A percentile compares a stretch with the other conserved stretches of the same genome.
phyloP scores from a whole-genome alignment of 805 yeast species.

The Schwanniomyces sp. region DNA sequence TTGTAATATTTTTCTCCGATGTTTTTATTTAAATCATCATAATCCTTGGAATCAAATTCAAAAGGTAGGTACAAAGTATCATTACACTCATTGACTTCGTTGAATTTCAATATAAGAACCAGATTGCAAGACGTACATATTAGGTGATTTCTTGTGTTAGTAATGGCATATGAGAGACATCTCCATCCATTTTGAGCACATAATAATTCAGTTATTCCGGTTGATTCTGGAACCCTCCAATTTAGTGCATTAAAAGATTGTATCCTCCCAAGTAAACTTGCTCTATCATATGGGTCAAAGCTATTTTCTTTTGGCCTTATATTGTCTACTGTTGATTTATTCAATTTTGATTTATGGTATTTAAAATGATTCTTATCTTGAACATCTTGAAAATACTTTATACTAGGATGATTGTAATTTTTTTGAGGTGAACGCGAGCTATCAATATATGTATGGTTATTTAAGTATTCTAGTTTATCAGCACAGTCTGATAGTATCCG shows the following conservation, averaged over 20 bases:
- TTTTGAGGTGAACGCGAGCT: not conserved
- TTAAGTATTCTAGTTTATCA: conserved; percentile 17
- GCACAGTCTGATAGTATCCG: conserved; percentile 24
- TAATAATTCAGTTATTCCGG: conserved; percentile 41
- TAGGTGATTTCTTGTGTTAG: conserved; percentile 28
- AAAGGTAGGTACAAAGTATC: conserved; percentile 6
- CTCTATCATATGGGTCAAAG: conserved; percentile 40
- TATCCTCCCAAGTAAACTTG: conserved; percentile 38
- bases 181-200: conserved; percentile 57
- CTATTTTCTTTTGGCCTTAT: conserved; percentile 13
- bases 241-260: conserved; percentile 43
- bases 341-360: conserved; percentile 31
- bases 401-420: conserved; percentile 32
- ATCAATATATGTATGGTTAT: conserved; percentile 6
- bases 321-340: conserved; percentile 10
- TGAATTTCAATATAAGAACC: conserved; percentile 29
- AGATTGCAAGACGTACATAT: conserved; percentile 32
- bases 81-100: conserved; percentile 9
- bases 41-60: conserved; percentile 20
- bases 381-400: conserved; percentile 36
- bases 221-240: conserved; percentile 39
- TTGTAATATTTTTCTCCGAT: conserved; percentile 23
- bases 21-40: conserved; percentile 20
- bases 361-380: conserved; percentile 36
- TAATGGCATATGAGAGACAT: conserved; percentile 33